A percentile compares a stretch with the other conserved stretches of the same genome.
Evolutionary conservation across 2,329 filamentous ascomycete species (phyloP).

Genomic region (Penicillium sp.): DNA sequence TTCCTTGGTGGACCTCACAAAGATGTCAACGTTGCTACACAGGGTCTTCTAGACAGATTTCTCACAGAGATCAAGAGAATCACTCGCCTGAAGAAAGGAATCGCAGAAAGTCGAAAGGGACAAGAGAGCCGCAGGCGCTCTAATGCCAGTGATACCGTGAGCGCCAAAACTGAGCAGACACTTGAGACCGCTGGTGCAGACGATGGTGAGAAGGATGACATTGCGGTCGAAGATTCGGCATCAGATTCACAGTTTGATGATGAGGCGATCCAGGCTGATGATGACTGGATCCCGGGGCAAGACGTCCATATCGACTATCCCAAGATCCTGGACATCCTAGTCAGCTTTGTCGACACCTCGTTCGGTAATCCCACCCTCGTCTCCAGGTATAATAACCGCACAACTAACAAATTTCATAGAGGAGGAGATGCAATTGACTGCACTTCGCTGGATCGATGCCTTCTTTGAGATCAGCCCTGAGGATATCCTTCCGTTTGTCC

Average conservation of each 20-base stretch:
- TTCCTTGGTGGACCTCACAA: slow-evolving; percentile 90
- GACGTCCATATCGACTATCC: slow-evolving; percentile 94
- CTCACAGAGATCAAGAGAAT: slow-evolving; percentile 94
- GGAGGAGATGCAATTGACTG: slow-evolving; percentile 89
- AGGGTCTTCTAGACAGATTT: slow-evolving; percentile 86
- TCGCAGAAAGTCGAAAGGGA: slow-evolving; percentile 80
- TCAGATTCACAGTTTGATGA: slow-evolving; percentile 58
- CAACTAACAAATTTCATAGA: slow-evolving; percentile 59
- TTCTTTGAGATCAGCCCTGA: slow-evolving; percentile 98
- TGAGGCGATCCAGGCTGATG: slow-evolving; percentile 69
- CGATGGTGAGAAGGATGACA: slow-evolving; percentile 56
- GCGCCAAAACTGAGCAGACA: slow-evolving; percentile 59
- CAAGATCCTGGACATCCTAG: slow-evolving; percentile 88
- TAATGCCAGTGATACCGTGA: slow-evolving; percentile 71
- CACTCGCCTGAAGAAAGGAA: slow-evolving; percentile 86
- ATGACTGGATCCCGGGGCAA: slow-evolving; percentile 96
- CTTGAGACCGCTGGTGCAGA: slow-evolving; percentile 40
- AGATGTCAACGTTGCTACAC: slow-evolving; percentile 94
- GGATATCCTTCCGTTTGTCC: slow-evolving; percentile 93
- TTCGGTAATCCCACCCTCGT: slow-evolving; percentile 59
- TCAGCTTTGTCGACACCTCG: slow-evolving; percentile 83
- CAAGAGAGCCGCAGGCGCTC: slow-evolving; percentile 73
- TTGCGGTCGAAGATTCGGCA: slow-evolving; percentile 59
- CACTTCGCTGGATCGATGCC: slow-evolving; percentile 91
- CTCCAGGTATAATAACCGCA: slow-evolving; percentile 35